Conservation (phyloP, 2,329 filamentous ascomycete species). For the Iodosphaeria phyllophila region DNA sequence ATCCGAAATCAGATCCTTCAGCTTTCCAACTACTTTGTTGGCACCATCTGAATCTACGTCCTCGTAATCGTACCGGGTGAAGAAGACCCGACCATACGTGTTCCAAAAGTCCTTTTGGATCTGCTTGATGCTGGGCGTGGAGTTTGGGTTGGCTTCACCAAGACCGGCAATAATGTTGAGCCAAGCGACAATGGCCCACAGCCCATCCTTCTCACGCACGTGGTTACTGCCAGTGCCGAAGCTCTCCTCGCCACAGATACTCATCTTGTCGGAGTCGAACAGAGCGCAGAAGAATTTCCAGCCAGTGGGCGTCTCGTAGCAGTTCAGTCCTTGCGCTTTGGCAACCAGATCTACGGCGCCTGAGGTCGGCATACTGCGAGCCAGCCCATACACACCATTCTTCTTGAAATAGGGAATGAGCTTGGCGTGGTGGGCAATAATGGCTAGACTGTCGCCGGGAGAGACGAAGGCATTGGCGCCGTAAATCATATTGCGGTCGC, state of each 20-base stretch:
- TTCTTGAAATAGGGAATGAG: conserved; percentile 98
- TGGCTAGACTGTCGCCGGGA: conserved; percentile 89
- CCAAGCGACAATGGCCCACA: conserved; percentile 97
- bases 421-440: conserved; percentile 92
- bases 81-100: conserved; percentile 92
- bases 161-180: conserved; percentile 95
- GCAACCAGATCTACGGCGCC: conserved; percentile 91
- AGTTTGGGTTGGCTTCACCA: conserved; percentile 59
- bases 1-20: conserved; percentile 62
- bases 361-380: conserved; percentile 93
- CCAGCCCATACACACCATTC: conserved; percentile 87
- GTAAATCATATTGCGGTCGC: conserved; percentile 99
- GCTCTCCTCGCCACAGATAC: conserved; percentile 95
- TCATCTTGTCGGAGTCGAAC: conserved; percentile 87
- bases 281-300: conserved; percentile 99
- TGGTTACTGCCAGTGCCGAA: conserved; percentile 98
- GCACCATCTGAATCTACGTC: conserved; percentile 82
- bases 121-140: conserved; percentile 80
- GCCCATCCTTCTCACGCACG: conserved; percentile 95
- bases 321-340: conserved; percentile 76
- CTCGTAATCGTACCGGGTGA: conserved; percentile 98
- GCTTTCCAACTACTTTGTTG: conserved; percentile 69
- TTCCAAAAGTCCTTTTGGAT: conserved; percentile 97
- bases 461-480: conserved; percentile 93
- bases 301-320: conserved; percentile 93